Evolutionary conservation across 2,329 filamentous ascomycete species (phyloP).

Genomic region (Stemphylium lycopersici): DNA sequence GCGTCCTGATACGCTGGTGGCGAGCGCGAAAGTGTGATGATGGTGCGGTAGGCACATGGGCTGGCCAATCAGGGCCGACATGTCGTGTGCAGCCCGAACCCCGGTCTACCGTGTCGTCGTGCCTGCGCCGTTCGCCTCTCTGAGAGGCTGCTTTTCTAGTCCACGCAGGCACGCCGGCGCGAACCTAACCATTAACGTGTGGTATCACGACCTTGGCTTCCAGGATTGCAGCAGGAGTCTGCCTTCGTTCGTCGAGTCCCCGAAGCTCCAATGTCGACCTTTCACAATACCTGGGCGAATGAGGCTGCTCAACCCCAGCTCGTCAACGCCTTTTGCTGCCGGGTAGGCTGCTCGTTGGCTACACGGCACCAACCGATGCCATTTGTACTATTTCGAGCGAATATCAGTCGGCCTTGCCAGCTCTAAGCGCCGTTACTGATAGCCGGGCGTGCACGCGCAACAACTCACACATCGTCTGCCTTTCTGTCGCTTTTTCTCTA

Average conservation of each 20-base stretch:
- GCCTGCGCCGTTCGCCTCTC: slow-evolving; percentile 25
- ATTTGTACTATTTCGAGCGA: slow-evolving; percentile 46
- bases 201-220: slow-evolving; percentile 41
- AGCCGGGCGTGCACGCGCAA: slow-evolving; percentile 42
- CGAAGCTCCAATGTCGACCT: slow-evolving; percentile 33
- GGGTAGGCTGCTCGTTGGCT: slow-evolving; percentile 34
- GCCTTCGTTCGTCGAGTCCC: slow-evolving; percentile 37
- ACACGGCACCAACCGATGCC: slow-evolving; percentile 32
- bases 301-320: slow-evolving; percentile 33
- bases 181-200: slow-evolving; percentile 41
- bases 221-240: slow-evolving; percentile 35
- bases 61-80: slow-evolving; percentile 18
- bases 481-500: slow-evolving; percentile 39
- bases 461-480: slow-evolving; percentile 37
- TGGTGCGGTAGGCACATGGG: slow-evolving; percentile 24
- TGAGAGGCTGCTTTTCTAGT: slow-evolving; percentile 35
- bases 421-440: slow-evolving; percentile 49
- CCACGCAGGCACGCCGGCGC: slow-evolving; percentile 47
- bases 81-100: slow-evolving; percentile 22
- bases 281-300: slow-evolving; percentile 35
- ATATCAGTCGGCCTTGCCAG: slow-evolving; percentile 37
- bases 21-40: slow-evolving; percentile 29
- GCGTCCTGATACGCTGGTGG: slow-evolving; percentile 26
- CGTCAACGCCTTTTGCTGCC: slow-evolving; percentile 43
- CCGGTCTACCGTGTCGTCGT: slow-evolving; percentile 31